Conservation (phyloP, 495 filamentous ascomycete species). For the Aspergillus saccharolyticus region DNA sequence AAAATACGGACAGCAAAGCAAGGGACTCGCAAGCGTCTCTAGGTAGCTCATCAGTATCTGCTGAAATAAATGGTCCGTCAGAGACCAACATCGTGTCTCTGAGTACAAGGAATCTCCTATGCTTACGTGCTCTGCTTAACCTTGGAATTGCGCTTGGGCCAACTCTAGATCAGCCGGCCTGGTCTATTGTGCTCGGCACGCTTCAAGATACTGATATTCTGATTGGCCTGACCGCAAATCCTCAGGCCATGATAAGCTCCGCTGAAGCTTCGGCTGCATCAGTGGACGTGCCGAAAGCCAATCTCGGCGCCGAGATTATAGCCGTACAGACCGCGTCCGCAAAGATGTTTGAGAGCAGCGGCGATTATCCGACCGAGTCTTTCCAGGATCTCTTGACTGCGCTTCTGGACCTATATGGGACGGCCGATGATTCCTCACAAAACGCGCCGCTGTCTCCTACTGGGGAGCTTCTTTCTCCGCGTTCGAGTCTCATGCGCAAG, state of each 20-base stretch:
- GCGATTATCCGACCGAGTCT: conserved; percentile 75
- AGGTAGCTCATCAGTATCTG: conserved; percentile 15
- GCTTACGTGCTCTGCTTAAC: conserved; percentile 83
- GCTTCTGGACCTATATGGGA: conserved; percentile 60
- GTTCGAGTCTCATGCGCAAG: conserved; percentile 43
- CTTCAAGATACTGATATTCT: conserved; percentile 87
- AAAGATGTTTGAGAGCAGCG: conserved; percentile 82
- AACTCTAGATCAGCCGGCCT: conserved; percentile 69
- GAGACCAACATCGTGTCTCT: conserved; percentile 47
- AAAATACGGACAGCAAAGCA: conserved; percentile 37
- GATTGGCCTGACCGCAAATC: conserved; percentile 53
- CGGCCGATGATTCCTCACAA: conserved; percentile 27
- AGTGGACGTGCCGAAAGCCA: conserved; percentile 49
- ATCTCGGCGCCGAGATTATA: conserved; percentile 71
- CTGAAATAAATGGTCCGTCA: conserved; percentile 19
- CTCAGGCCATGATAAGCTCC: conserved; percentile 23
- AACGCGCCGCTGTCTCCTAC: conserved; percentile 21
- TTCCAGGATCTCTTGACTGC: conserved; percentile 75
- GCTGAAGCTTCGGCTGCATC: conserved; percentile 23
- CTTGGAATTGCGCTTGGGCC: conserved; percentile 92
- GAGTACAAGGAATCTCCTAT: conserved; percentile 84
- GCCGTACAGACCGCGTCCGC: conserved; percentile 86
- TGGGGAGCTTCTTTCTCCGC: conserved; percentile 20
- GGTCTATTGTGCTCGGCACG: conserved; percentile 86
- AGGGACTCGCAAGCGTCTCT: conserved; percentile 24